Evolutionary conservation across 164 flowering plant species (phyloP), one percentile per base, ranked within the genome.

Genomic region (Tinospora cordifolia): DNA sequence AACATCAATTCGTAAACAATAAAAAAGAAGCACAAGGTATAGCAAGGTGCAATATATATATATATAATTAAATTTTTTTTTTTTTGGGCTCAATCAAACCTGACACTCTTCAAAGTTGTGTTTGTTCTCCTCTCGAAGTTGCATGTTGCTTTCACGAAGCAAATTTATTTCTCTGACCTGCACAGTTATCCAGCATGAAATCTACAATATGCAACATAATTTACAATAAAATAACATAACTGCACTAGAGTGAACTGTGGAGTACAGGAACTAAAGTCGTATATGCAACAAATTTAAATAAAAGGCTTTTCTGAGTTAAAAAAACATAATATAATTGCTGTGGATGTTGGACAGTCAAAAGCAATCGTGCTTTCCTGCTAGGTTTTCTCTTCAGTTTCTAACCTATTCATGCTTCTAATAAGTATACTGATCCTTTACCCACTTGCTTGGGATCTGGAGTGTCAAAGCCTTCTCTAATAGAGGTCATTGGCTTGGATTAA

Each of bases 131-230:
- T 90, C 97, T 72, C 97, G 83, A 17, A 94, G 93, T 74, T 94
- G 99, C 73, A 80, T 67, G 70, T 94, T 94, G 78, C 99, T 94
- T 81, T 94, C 99, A 65, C 99, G 92, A 69, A 94, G 96, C 80
- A 94, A 78, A 70, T 83, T 92, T 75, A 92, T 76, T 74, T 94
- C 97, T 59, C 86, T 84, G 65, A 89, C 86, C 96, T 90, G 82
- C 44, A 72, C 71, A 9, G 1, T 59, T 8, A 30, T 15, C 21
- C 60, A 21, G 22, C 60, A 54, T 7, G 6, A 24, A 22, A 54
- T 54, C 22, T 19, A 19, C n/a, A 10, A 54, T 19, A 0, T 6
- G 24, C 22, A 54, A 54, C 10, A 51, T n/a, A 51, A 2, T 54
- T 30, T 54, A 6, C 60, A 54, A 19, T 1, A 19, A 24, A 54